These are phyloP conservation scores for Nakaseomyces kungkrabaensis DNA, from an alignment of 1,139 yeast genomes.

Conservation along the genomic window DNA sequence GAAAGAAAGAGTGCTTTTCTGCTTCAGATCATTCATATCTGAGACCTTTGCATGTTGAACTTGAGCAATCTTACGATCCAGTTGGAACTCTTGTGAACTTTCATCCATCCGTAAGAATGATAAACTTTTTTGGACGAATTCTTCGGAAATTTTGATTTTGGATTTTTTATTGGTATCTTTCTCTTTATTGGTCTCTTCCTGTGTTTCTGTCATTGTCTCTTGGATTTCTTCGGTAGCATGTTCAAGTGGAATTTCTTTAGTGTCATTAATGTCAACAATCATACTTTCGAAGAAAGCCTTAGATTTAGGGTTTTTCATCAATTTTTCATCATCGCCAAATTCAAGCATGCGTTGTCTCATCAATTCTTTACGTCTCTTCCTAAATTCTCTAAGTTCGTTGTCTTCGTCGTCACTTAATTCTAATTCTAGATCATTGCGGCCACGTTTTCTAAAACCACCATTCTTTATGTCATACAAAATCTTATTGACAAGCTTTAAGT, in stretches of 20 bases:
- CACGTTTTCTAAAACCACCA: slow-evolving; percentile 66
- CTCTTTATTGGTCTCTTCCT: slow-evolving; percentile 7
- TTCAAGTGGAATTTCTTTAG: slow-evolving; percentile 10
- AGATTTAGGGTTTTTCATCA: slow-evolving; percentile 48
- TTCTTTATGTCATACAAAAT: slow-evolving; percentile 74
- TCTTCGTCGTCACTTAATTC: slow-evolving; percentile 59
- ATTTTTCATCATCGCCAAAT: slow-evolving; percentile 37
- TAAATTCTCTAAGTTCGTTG: slow-evolving; percentile 41
- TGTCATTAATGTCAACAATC: slow-evolving; percentile 37
- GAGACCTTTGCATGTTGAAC: slow-evolving; percentile 29
- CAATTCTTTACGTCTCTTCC: slow-evolving; percentile 41
- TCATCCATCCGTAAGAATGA: slow-evolving; percentile 47
- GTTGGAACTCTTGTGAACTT: slow-evolving; percentile 30
- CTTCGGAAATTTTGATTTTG: slow-evolving; percentile 36
- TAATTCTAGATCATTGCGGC: slow-evolving; percentile 47
- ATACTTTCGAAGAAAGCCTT: slow-evolving; percentile 68
- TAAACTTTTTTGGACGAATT: slow-evolving; percentile 52
- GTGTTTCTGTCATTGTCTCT: slow-evolving; percentile 8
- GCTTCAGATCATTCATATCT: slow-evolving; percentile 30
- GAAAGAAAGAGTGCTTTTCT: background rate
- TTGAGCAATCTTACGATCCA: slow-evolving; percentile 31
- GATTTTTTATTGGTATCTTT: slow-evolving; percentile 15
- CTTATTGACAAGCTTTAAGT: slow-evolving; percentile 60
- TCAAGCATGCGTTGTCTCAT: slow-evolving; percentile 49
- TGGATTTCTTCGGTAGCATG: slow-evolving; percentile 13